Evolutionary conservation across 2,329 filamentous ascomycete species (phyloP).

Genomic region (Trichothecium roseum): DNA sequence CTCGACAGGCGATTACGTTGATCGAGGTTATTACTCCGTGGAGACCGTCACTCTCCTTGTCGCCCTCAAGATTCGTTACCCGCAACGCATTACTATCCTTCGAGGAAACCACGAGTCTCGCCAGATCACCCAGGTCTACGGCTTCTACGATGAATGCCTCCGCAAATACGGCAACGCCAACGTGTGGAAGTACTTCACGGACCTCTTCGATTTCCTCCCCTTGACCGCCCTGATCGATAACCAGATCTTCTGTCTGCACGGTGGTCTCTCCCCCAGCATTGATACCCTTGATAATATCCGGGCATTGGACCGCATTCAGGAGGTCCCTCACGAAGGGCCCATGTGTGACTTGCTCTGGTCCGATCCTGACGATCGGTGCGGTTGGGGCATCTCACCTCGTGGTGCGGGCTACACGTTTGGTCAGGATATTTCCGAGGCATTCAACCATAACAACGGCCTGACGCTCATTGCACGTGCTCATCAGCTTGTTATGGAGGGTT

Average conservation of each 20-base stretch:
- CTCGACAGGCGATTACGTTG: slow-evolving; percentile 80
- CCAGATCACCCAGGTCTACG: slow-evolving; percentile 98
- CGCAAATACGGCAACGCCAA: slow-evolving; percentile 99
- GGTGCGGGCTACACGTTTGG: slow-evolving; percentile 93
- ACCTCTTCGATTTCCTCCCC: slow-evolving; percentile 97
- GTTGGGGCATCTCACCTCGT: slow-evolving; percentile 91
- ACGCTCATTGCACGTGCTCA: slow-evolving; percentile 93
- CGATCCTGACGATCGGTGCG: slow-evolving; percentile 91
- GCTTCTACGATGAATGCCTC: slow-evolving; percentile 98
- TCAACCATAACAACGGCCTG: slow-evolving; percentile 98
- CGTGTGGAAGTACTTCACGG: slow-evolving; percentile 98
- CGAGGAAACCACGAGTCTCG: slow-evolving; percentile 98
- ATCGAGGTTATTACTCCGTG: slow-evolving; percentile 97
- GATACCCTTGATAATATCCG: slow-evolving; percentile 94
- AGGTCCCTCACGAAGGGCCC: slow-evolving; percentile 94
- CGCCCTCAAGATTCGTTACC: slow-evolving; percentile 95
- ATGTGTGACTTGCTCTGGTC: slow-evolving; percentile 99
- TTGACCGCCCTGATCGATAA: slow-evolving; percentile 97
- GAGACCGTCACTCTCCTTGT: slow-evolving; percentile 96
- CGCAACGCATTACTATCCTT: slow-evolving; percentile 94
- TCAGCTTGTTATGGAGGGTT: slow-evolving; percentile 98
- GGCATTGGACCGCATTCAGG: slow-evolving; percentile 90
- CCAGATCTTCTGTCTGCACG: slow-evolving; percentile 98
- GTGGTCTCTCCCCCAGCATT: slow-evolving; percentile 90
- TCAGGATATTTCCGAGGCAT: slow-evolving; percentile 95